Evolutionary conservation across 176 grass and related monocot genomes (phyloP), one percentile per base, ranked within the genome.

Genomic region (Oryza officinalis): DNA sequence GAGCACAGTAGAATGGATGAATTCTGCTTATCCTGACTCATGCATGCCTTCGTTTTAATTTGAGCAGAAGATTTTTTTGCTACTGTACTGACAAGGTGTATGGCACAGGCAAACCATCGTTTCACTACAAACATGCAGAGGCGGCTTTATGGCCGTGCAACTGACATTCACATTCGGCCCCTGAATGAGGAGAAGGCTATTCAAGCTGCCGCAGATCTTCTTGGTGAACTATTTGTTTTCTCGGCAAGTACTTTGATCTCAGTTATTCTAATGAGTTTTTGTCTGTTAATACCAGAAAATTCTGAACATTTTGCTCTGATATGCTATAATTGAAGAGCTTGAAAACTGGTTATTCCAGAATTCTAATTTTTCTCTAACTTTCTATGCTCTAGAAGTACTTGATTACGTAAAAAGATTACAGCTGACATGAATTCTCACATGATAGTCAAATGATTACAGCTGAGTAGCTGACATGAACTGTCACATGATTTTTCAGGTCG

Each of bases 171-270:
- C 66, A 93, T 98, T 49, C 82, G 89, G 54, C 96, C 96, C 71
- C 72, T 98, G 72, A 95, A 95, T 78, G 93, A 98, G 85, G 96
- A 98, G 80, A 98, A 69, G 81, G 89, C 93, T 80, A 90, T 98
- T 92, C 96, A 98, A 93, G 77, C 85, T 82, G 96, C 96, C 54
- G 85, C 84, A 82, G 96, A 98, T 87, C 85, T 98, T 88, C 69
- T 98, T 33, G 96, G 93, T 7, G 96, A 98, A 76, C 38, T 93
- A 22, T 95, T 98, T 72, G 70, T 98, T 68, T 98, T 98, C 84
- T 90, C 90, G 80, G 96, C 54, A 84, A 49, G 75, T 54, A 30
- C 32, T 81, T 81, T 84, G 35, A 37, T 0, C 59, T 35, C 13
- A n/a, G 32, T 75, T 79, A 12, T 49, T 66, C 33, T 27, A 5